Evolutionary conservation across 768 basidiomycete genomes (phyloP), one percentile per base, ranked within the genome.

Genomic region (Panaeolus cyanescens): DNA sequence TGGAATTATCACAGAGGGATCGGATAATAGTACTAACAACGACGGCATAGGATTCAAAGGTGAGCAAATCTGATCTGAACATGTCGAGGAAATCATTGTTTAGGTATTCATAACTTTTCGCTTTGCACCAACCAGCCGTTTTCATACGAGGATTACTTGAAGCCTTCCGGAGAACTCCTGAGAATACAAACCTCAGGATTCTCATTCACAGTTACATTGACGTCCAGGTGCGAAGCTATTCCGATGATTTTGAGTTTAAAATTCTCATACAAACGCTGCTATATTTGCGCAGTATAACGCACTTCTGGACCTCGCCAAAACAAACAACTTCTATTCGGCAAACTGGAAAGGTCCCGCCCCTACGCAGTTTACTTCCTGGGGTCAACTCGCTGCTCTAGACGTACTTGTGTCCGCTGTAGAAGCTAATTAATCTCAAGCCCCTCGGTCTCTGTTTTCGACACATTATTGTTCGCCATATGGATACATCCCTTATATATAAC

Each of bases 31-130:
- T 5, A 63, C 64, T 6, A 77, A 83, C 59, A 79, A 83, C 58
- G 83, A 85, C 59, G 75, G 71, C 5, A 79, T 83, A 28, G 82
- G 83, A 6, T 85, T 85, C 71, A 85, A 85, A 74, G 78, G 84
- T 80, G 30, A 12, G 62, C 32, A 20, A 53, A 28, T 32, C 28
- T 13, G 34, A 32, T 7, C 20, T 50, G 13, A 12, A 13, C 45
- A 15, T 13, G n/a, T 50, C 45, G 19, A 42, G 22, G 19, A 25
- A n/a, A 42, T 42, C 19, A 6, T 17, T 13, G n/a, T 25, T 39
- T 15, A 25, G 25, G 9, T 12, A 53, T 42, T 25, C 3, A 39
- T 12, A n/a, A 17, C 19, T 57, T 55, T 42, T 53, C 12, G 19
- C 22, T 19, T 13, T 56, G 17, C 56, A 50, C 25, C 45, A 50